Evolutionary conservation across 2,329 filamentous ascomycete genomes (phyloP).

Genomic region (Dactylonectria estremocensis): DNA sequence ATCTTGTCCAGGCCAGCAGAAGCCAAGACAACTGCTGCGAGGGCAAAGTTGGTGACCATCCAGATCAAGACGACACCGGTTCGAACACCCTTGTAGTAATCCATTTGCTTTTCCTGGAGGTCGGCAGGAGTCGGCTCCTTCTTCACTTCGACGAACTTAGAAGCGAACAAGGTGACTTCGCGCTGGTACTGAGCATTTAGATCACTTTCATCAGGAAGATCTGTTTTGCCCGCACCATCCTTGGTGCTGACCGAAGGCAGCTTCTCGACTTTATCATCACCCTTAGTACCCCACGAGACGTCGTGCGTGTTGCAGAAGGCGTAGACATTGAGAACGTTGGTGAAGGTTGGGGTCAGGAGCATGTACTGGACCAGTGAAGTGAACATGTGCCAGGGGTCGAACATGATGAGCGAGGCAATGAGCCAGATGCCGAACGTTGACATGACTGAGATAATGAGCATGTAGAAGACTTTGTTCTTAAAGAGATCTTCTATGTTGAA

Average conservation of each 20-base stretch:
- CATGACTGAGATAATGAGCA: conserved; percentile 90
- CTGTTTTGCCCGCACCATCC: conserved; percentile 91
- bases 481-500: conserved; percentile 84
- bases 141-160: conserved; percentile 82
- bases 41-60: conserved; percentile 96
- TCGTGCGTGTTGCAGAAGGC: conserved; percentile 99
- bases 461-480: conserved; percentile 91
- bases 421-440: conserved; percentile 97
- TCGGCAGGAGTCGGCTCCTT: conserved; percentile 69
- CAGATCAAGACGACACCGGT: conserved; percentile 92
- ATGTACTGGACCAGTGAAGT: conserved; percentile 97
- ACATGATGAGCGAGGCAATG: conserved; percentile 91
- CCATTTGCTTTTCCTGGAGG: conserved; percentile 88
- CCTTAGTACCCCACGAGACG: conserved; percentile 98
- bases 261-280: conserved; percentile 95
- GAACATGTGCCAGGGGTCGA: conserved; percentile 99
- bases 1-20: conserved; percentile 85
- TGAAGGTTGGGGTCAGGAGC: conserved; percentile 94
- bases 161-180: conserved; percentile 81
- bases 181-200: conserved; percentile 95
- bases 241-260: conserved; percentile 91
- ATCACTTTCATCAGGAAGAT: conserved; percentile 94
- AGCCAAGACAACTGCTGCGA: conserved; percentile 88
- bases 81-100: conserved; percentile 98
- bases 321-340: conserved; percentile 99